Conservation (phyloP, 257 asterid genomes). For the Eustoma russellianum region DNA sequence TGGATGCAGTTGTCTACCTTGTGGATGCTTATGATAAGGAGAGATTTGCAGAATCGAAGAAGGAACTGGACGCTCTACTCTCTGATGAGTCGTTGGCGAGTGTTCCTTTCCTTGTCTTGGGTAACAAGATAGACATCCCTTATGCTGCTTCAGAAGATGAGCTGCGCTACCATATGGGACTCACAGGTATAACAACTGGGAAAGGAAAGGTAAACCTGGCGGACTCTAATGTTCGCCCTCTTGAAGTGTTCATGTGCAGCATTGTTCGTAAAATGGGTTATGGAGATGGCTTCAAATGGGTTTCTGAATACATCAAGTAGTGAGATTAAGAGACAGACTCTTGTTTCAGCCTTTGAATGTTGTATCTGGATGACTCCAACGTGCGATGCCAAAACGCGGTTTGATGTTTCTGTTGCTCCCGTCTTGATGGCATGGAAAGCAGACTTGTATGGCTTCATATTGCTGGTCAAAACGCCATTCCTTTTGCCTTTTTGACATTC, state of each 20-base stretch:
- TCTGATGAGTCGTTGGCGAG: conserved; percentile 62
- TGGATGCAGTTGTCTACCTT: conserved; percentile 73
- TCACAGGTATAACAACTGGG: conserved; percentile 60
- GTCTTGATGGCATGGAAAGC: conserved; percentile 8
- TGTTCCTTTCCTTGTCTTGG: conserved; percentile 74
- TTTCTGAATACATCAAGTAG: conserved; percentile 65
- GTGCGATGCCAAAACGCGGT: conserved; percentile 14
- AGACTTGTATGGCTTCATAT: neutral
- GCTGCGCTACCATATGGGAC: conserved; percentile 55
- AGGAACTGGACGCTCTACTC: conserved; percentile 73
- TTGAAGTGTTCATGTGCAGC: conserved; percentile 88
- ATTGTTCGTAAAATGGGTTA: conserved; percentile 85
- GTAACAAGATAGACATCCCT: conserved; percentile 79
- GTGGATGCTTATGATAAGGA: conserved; percentile 78
- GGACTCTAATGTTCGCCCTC: conserved; percentile 57
- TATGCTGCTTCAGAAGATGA: conserved; percentile 82
- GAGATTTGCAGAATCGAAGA: conserved; percentile 73
- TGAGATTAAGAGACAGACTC: too few species aligned
- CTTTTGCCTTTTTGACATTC: neutral
- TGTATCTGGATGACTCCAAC: conserved; percentile 11
- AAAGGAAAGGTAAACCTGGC: conserved; percentile 68
- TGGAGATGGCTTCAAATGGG: conserved; percentile 88
- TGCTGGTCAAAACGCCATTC: neutral
- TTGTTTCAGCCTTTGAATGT: conserved; percentile 12
- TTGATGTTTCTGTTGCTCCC: conserved; percentile 19